phyloP scores from a whole-genome alignment of 2,329 filamentous ascomycete genomes.

The Aspergillus novoparasiticus region DNA sequence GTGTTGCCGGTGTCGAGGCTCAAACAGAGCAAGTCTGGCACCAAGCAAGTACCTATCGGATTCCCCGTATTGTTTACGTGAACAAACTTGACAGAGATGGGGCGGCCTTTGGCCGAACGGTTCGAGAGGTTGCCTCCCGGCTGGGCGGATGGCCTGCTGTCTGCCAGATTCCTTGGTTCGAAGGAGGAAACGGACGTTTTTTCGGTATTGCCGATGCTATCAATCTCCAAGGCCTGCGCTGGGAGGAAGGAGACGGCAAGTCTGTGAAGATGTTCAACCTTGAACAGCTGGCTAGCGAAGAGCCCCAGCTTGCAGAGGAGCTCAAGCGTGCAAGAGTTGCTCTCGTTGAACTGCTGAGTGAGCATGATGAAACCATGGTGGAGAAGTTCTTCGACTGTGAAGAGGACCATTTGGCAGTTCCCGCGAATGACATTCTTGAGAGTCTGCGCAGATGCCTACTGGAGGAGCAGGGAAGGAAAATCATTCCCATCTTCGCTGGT shows the following conservation, averaged over 20 bases:
- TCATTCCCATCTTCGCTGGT: conserved; percentile 86
- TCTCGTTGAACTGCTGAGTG: conserved; percentile 80
- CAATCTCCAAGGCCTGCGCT: conserved; percentile 72
- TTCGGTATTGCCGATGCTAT: conserved; percentile 84
- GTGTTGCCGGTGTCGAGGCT: conserved; percentile 90
- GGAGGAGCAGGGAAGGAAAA: conserved; percentile 60
- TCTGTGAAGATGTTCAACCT: conserved; percentile 59
- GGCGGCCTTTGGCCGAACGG: conserved; percentile 78
- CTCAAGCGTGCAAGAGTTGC: conserved; percentile 74
- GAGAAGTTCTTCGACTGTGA: conserved; percentile 80
- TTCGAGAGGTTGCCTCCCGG: conserved; percentile 79
- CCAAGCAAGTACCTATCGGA: conserved; percentile 81
- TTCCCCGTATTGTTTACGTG: conserved; percentile 79
- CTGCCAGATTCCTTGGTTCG: conserved; percentile 95
- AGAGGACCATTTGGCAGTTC: conserved; percentile 70
- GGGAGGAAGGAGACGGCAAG: conserved; percentile 70
- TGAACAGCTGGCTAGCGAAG: conserved; percentile 53
- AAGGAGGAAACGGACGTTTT: conserved; percentile 70
- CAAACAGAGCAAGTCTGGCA: conserved; percentile 97
- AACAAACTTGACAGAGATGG: conserved; percentile 87
- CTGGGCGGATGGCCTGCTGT: conserved; percentile 84
- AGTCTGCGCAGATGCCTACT: conserved; percentile 74
- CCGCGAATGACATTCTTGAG: conserved; percentile 66
- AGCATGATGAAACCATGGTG: conserved; percentile 84
- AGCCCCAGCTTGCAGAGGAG: conserved; percentile 62